Evolutionary conservation across 805 yeast species (phyloP).

Genomic region (Cyberlindnera mrakii): DNA sequence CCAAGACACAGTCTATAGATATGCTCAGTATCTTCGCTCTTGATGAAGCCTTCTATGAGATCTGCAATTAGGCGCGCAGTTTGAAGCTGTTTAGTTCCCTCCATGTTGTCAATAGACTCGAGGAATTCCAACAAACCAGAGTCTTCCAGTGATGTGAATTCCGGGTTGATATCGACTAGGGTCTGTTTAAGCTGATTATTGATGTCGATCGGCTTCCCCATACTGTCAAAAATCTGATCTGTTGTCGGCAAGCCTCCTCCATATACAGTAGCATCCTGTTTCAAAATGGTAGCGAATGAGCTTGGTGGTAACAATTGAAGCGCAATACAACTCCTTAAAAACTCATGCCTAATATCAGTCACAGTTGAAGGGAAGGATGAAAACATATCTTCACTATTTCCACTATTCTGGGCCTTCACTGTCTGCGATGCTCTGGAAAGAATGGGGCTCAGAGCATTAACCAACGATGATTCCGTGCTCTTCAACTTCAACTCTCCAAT

Average conservation of each 20-base stretch:
- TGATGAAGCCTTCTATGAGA: conserved; percentile 31
- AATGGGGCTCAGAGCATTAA: conserved; percentile 25
- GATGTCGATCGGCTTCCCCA: conserved; percentile 27
- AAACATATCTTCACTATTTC: conserved; percentile 39
- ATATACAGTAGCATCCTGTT: conserved; percentile 35
- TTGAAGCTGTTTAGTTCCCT: conserved; percentile 41
- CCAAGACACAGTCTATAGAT: conserved; percentile 48
- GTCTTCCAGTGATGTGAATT: conserved; percentile 43
- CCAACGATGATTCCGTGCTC: conserved; percentile 22
- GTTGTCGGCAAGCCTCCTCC: conserved; percentile 25
- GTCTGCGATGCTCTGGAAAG: conserved; percentile 30
- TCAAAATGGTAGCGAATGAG: conserved; percentile 28
- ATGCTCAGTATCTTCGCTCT: conserved; percentile 34
- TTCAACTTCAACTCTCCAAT: conserved; percentile 28
- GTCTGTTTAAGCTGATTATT: conserved; percentile 23
- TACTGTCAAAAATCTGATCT: conserved; percentile 30
- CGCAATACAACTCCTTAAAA: conserved; percentile 38
- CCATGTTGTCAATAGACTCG: conserved; percentile 36
- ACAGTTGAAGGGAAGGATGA: conserved; percentile 43
- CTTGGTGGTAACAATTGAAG: conserved; percentile 31
- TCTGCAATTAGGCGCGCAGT: conserved; percentile 31
- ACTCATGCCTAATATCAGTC: conserved; percentile 45
- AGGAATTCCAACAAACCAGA: conserved; percentile 49
- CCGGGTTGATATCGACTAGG: conserved; percentile 37
- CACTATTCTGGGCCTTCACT: conserved; percentile 16